Evolutionary conservation across 1,284 basidiomycete species (phyloP), one percentile per base, ranked within the genome.

Genomic region (Moniliella sp.): DNA sequence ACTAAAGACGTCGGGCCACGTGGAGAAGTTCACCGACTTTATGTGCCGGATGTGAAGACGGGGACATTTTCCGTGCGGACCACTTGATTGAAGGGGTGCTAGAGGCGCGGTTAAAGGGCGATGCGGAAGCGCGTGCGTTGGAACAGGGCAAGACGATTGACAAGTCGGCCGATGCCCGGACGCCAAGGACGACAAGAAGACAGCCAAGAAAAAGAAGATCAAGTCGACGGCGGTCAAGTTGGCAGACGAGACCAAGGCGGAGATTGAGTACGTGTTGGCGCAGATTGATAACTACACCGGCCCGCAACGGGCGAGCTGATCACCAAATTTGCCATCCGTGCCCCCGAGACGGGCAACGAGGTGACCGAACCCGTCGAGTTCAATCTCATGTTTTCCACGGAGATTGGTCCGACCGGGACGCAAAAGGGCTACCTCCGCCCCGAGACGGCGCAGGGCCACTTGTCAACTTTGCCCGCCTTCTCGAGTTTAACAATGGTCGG

Each of bases 11-110:
- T 94, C 84, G 18, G 91, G 91, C 19, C 91, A 97, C 65, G 91
- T 97, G 36, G 88, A 88, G 40, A 75, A 88, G 52, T 99, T 97
- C 57, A 79, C 88, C 12, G 91, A 97, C 61, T 97, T 86, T 86
- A 97, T 97, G 91, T 79, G 82, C 60, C 91, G 66, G 91, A 99
- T 55, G 64, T 66, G 14, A 75, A 82, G 67, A 78, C 18, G 86
- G 86, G 29, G 86, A 97, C 57, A 91, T 99, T 35, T 76, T 91
- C 52, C 76, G 91, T 34, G 88, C 88, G 11, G 88, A 99, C 62
- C 91, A 97, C 64, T 72, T 99, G 17, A 82, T 97, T 43, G 84
- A 86, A 63, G 77, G 69, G 43, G 88, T 94, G 18, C 68, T 97
- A 28, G 79, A 91, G 63, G 78, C 82, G 2, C 68, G 86, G 28